Conservation (phyloP, 2,329 filamentous ascomycete genomes). For the Diaporthe vexans region DNA sequence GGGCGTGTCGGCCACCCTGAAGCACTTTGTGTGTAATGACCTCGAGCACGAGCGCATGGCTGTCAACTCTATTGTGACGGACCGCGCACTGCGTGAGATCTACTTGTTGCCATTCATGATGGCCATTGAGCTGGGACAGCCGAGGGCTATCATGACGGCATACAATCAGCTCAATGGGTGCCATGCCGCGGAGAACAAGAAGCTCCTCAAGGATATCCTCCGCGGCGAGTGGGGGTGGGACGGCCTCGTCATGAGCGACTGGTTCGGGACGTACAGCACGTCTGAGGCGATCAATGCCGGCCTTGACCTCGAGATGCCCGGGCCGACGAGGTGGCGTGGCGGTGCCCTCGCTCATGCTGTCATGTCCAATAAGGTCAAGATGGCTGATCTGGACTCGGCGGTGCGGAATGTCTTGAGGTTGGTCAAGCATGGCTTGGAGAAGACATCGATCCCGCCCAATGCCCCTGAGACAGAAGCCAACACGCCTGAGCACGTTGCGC, state of each 20-base stretch:
- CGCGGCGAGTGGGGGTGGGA: conserved; percentile 61
- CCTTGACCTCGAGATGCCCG: conserved; percentile 57
- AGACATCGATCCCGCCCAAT: conserved; percentile 34
- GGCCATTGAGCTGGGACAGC: conserved; percentile 56
- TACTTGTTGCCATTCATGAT: conserved; percentile 62
- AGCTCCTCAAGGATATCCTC: conserved; percentile 55
- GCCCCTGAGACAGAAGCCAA: conserved; percentile 46
- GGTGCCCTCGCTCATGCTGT: conserved; percentile 45
- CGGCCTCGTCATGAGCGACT: conserved; percentile 63
- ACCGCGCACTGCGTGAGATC: conserved; percentile 53
- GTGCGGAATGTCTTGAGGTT: conserved; percentile 52
- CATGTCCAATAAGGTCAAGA: conserved; percentile 48
- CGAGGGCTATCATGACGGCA: conserved; percentile 61
- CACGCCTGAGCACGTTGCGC: conserved; percentile 51
- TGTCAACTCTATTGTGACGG: conserved; percentile 49
- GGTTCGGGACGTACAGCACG: conserved; percentile 56
- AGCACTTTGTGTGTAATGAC: conserved; percentile 63
- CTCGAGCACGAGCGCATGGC: conserved; percentile 50
- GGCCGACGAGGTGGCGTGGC: conserved; percentile 50
- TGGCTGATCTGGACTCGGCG: conserved; percentile 47
- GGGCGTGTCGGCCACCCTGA: conserved; percentile 59
- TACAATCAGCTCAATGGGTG: conserved; percentile 62
- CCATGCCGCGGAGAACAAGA: conserved; percentile 58
- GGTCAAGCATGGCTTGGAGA: conserved; percentile 45
- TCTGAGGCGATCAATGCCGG: conserved; percentile 52